Evolutionary conservation across 2,329 filamentous ascomycete genomes (phyloP).

Genomic region (Sarocladium strictum): DNA sequence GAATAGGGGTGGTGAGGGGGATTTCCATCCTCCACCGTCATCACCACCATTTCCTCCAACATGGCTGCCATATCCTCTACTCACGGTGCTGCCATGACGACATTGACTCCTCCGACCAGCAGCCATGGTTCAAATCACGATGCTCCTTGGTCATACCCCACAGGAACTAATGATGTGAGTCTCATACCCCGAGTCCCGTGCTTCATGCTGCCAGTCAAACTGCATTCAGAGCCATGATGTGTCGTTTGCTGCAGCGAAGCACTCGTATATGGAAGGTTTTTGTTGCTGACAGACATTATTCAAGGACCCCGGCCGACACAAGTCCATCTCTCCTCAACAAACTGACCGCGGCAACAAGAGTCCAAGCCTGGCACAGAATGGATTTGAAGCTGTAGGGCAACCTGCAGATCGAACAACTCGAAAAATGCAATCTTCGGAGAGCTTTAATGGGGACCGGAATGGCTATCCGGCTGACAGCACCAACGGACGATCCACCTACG

Average conservation of each 20-base stretch:
- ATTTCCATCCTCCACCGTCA: conserved; percentile 5
- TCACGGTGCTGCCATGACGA: conserved; percentile 37
- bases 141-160: conserved; percentile 31
- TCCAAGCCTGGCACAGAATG: conserved; percentile 18
- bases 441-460: conserved; percentile 18
- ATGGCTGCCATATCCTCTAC: conserved; percentile 51
- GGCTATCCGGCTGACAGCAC: conserved; percentile 5
- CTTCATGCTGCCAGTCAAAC: neutral
- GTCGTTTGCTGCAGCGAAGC: neutral
- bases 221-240: neutral
- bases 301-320: neutral
- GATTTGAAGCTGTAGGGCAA: conserved; percentile 16
- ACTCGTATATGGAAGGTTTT: neutral
- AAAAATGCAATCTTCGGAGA: conserved; percentile 31
- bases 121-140: conserved; percentile 36
- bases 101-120: conserved; percentile 42
- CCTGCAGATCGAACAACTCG: conserved; percentile 13
- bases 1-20: conserved; percentile 9
- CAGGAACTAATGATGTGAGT: neutral
- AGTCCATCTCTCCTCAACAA: neutral
- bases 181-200: no score
- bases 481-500: conserved; percentile 12
- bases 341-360: conserved; percentile 12
- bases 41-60: conserved; percentile 15
- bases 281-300: neutral